Conservation (phyloP, 2,329 filamentous ascomycete genomes). For the Phialophora expanda region DNA sequence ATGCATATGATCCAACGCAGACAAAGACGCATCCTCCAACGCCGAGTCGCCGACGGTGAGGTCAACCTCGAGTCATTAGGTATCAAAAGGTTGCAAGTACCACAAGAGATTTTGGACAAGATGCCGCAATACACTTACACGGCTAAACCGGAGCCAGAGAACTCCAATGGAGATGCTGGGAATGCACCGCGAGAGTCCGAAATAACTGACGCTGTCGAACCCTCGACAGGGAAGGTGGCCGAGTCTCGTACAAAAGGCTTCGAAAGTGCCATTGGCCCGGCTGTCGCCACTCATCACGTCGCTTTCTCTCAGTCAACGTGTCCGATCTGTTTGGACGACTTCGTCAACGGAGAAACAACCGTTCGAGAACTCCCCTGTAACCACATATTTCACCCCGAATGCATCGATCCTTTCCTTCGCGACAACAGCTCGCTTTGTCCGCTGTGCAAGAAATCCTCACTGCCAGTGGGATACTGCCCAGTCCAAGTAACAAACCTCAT, state of each 20-base stretch:
- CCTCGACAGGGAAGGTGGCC: background rate
- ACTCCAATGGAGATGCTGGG: background rate
- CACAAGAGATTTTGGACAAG: slow-evolving; percentile 69
- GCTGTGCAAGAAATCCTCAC: slow-evolving; percentile 81
- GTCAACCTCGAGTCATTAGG: slow-evolving; percentile 85
- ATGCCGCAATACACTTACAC: slow-evolving; percentile 81
- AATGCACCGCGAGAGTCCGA: slow-evolving; percentile 13
- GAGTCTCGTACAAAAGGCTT: slow-evolving; percentile 3
- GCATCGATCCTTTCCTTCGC: slow-evolving; percentile 82
- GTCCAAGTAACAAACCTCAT: slow-evolving; percentile 78
- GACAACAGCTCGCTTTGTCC: slow-evolving; percentile 86
- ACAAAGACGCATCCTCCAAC: slow-evolving; percentile 69
- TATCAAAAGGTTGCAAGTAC: slow-evolving; percentile 80
- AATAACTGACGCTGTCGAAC: slow-evolving; percentile 1
- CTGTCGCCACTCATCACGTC: slow-evolving; percentile 35
- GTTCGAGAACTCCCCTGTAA: slow-evolving; percentile 87
- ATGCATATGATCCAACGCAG: slow-evolving; percentile 81
- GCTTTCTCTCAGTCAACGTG: slow-evolving; percentile 77
- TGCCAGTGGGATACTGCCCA: slow-evolving; percentile 71
- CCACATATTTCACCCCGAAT: slow-evolving; percentile 92
- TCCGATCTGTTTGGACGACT: slow-evolving; percentile 88
- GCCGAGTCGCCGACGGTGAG: slow-evolving; percentile 75
- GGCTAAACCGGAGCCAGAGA: slow-evolving; percentile 23
- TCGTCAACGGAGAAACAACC: slow-evolving; percentile 68
- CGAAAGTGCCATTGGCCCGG: slow-evolving; percentile 14